phyloP scores from a whole-genome alignment of 352 stramenopile genomes.

The Phytophthora uliginosa region DNA sequence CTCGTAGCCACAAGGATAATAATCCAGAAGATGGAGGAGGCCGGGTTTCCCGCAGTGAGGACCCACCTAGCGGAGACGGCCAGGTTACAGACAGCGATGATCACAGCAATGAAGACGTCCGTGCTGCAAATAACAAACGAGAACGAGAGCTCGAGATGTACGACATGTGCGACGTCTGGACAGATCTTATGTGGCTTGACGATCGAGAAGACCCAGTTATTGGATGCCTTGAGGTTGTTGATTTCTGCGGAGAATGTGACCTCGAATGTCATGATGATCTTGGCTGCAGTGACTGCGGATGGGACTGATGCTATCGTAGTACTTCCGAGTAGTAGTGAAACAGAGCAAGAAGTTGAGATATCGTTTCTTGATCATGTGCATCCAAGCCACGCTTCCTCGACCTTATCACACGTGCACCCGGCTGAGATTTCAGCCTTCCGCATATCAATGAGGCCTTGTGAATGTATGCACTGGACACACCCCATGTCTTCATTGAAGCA shows the following conservation, averaged over 20 bases:
- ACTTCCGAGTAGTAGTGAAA: not conserved
- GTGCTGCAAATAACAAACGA: not conserved
- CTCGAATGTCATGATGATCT: not conserved
- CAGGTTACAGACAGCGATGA: not conserved
- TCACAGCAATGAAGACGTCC: not conserved
- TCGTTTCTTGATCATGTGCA: constrained; percentile 19
- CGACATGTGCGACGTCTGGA: not conserved
- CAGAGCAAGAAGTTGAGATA: not conserved
- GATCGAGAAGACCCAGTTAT: not conserved
- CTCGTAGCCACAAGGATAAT: constrained; percentile 18
- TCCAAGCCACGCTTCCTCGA: constrained; percentile 40
- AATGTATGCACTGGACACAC: constrained; percentile 27
- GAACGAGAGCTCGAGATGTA: not conserved
- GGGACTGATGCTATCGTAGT: not conserved
- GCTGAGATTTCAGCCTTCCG: constrained; percentile 30
- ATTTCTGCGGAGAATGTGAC: not conserved
- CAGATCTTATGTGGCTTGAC: not conserved
- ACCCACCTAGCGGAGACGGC: not conserved
- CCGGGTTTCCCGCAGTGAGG: not conserved
- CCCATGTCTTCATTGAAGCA: constrained; percentile 43
- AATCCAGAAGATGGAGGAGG: not conserved
- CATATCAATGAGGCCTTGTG: constrained; percentile 34
- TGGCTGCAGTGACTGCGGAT: not conserved
- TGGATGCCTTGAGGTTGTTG: not conserved
- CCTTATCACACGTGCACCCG: constrained; percentile 23